Evolutionary conservation across 2,329 filamentous ascomycete species (phyloP), one percentile per base, ranked within the genome.

Genomic region (Xylaria arbuscula): DNA sequence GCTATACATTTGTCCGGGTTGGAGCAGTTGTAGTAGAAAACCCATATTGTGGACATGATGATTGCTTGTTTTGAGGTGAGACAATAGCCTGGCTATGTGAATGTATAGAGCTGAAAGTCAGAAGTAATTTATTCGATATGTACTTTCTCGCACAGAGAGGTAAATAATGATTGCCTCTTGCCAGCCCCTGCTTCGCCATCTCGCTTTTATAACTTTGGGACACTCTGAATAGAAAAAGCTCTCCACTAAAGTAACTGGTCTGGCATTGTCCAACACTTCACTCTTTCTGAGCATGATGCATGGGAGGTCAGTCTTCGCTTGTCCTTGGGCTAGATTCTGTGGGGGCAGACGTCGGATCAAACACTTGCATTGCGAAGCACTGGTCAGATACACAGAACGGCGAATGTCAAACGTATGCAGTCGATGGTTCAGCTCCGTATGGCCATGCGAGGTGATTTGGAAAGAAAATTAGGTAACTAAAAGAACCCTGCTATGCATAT

Each of bases 11-110:
- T 66, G 11, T 13, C 13, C 8, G 38, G 48, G n/a, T 47, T 48
- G 1, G 57, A 55, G 47, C 63, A 66, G 32, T 61, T 56, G 42
- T 66, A 61, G 22, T 60, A 61, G n/a, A 10, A 17, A 10, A 60
- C 38, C 19, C 17, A 15, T 4, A 65, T 1, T 22, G 8, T 38
- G 19, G 54, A 64, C 62, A 64, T 64, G 10, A 64, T 64, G 10
- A 11, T 53, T 36, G 34, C n/a, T 60, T 60, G 28, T 19, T 65
- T 28, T 13, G 17, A 17, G 36, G 13, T 57, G n/a, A 38, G n/a
- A 53, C 36, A 24, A 24, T 15, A 28, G 22, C 22, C 17, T 40
- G 45, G 34, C 15, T 24, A 38, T 9, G 19, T 9, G 7, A 47
- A 19, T 17, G 42, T n/a, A 34, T 6, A 19, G n/a, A 51, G 42